Percentiles rank a stretch among this genome's conserved stretches.
Evolutionary conservation across 1,284 basidiomycete genomes (phyloP).

Genomic region (Phellopilus nigrolimitatus): DNA sequence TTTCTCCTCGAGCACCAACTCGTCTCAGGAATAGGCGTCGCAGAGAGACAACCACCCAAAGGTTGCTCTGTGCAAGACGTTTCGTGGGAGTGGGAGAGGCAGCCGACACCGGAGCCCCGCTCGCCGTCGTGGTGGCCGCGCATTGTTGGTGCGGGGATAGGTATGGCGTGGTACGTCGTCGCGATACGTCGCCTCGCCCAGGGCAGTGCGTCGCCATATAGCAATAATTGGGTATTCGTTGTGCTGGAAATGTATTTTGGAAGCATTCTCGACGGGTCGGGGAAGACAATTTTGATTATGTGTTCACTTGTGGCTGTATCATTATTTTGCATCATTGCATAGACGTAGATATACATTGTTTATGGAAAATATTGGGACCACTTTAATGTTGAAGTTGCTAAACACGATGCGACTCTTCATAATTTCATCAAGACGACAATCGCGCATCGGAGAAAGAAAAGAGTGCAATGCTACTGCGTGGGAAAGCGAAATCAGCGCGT

Average conservation of each 20-base stretch:
- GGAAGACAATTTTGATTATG: not conserved
- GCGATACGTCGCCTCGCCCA: conserved; percentile 45
- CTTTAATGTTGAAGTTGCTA: too few relatives aligned
- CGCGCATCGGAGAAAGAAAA: too few relatives aligned
- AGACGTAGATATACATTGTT: too few relatives aligned
- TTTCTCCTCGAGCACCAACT: conserved; percentile 28
- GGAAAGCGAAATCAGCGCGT: too few relatives aligned
- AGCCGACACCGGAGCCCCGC: conserved; percentile 30
- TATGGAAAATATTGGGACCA: too few relatives aligned
- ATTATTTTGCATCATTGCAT: not conserved
- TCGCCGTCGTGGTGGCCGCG: conserved; percentile 31
- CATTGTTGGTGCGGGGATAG: conserved; percentile 51
- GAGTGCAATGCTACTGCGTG: too few relatives aligned
- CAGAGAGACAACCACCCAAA: not conserved
- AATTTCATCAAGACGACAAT: too few relatives aligned
- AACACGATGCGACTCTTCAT: too few relatives aligned
- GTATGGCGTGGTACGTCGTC: conserved; percentile 57
- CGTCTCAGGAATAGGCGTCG: not conserved
- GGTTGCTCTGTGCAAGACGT: conserved; percentile 18
- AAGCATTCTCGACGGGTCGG: not conserved
- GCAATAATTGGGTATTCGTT: not conserved
- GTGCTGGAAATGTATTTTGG: conserved; percentile 18
- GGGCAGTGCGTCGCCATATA: conserved; percentile 20
- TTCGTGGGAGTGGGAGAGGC: conserved; percentile 25
- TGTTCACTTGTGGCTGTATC: not conserved